Evolutionary conservation across 352 stramenopile genomes (phyloP).

Genomic region (Pythium biforme): DNA sequence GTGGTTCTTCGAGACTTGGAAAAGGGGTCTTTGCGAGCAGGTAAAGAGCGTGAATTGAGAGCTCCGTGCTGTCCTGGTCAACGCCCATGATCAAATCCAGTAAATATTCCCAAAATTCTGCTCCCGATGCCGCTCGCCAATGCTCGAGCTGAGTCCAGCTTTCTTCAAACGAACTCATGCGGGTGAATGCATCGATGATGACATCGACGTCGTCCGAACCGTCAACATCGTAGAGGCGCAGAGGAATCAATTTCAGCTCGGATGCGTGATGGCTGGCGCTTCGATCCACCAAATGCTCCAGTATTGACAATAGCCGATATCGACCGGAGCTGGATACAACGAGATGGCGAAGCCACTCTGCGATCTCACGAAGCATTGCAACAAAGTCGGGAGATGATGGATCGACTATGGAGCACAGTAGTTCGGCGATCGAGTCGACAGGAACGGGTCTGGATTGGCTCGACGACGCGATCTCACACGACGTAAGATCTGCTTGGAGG

Average conservation of each 20-base stretch:
- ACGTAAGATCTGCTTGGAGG: slow-evolving; percentile 55
- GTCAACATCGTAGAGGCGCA: slow-evolving; percentile 7
- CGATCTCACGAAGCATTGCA: slow-evolving; percentile 34
- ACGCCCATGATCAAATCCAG: slow-evolving; percentile 46
- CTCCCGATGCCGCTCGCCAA: slow-evolving; percentile 50
- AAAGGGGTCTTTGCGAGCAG: slow-evolving; percentile 58
- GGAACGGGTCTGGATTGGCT: neutral
- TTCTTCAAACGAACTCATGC: slow-evolving; percentile 33
- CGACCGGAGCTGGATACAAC: slow-evolving; percentile 13
- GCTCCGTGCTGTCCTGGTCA: neutral
- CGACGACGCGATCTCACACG: slow-evolving; percentile 20
- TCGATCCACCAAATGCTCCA: slow-evolving; percentile 6
- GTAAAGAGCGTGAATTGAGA: slow-evolving; percentile 34
- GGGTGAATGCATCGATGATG: slow-evolving; percentile 34
- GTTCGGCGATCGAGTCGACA: slow-evolving; percentile 37
- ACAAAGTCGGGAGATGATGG: slow-evolving; percentile 50
- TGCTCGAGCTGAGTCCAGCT: slow-evolving; percentile 39
- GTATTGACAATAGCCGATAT: slow-evolving; percentile 12
- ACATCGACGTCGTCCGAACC: slow-evolving; percentile 6
- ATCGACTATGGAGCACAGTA: slow-evolving; percentile 34
- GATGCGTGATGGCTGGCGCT: neutral
- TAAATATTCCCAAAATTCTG: slow-evolving; percentile 63
- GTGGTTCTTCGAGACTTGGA: slow-evolving; percentile 61
- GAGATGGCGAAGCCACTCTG: slow-evolving; percentile 6
- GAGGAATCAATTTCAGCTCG: slow-evolving; percentile 9